Evolutionary conservation across 495 filamentous ascomycete genomes (phyloP), one percentile per base, ranked within the genome.

Genomic region (Podospora appendiculata): DNA sequence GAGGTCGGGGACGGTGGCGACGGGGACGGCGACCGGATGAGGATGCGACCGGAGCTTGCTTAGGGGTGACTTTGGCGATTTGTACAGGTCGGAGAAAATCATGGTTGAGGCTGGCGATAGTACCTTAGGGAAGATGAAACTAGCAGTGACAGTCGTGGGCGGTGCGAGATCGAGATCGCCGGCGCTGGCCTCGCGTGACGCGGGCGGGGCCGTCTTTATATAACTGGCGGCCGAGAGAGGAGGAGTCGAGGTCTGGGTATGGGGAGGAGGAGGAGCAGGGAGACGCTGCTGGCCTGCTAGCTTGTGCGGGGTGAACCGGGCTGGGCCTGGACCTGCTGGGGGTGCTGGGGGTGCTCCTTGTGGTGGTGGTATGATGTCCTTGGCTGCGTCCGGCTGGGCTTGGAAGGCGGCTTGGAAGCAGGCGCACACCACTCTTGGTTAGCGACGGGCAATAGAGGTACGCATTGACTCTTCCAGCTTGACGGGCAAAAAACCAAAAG

Each of bases 81-180:
- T 67, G 52, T 67, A 67, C 16, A 69, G 55, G 49, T 69, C 66
- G 6, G 66, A 65, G 57, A 69, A 69, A 53, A 69, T 65, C 66
- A 69, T 69, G 44, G 54, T 62, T 25, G 25, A 25, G 25, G 25
- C 25, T 25, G 25, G 25, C 25, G 25, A 5, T 25, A 25, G 5
- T 25, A 25, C 25, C 25, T 25, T 25, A 25, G 25, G 25, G 25
- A 25, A 25, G 25, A 25, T 25, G 25, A 25, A 25, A 5, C 25
- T 25, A 25, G 25, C 25, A 36, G 44, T 32, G 32, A 16, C 13
- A 45, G 48, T 47, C 33, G 46, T 19, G 54, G 51, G 58, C 53
- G 65, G 56, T 58, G 58, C 60, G 13, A 17, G 41, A 9, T 9
- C 38, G 11, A 12, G 41, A 43, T 19, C 10, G 13, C 10, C 36